A percentile compares a stretch with the other conserved stretches of the same genome.
Conservation (phyloP, 2,329 filamentous ascomycete genomes). For the Diaporthe longicolla region DNA sequence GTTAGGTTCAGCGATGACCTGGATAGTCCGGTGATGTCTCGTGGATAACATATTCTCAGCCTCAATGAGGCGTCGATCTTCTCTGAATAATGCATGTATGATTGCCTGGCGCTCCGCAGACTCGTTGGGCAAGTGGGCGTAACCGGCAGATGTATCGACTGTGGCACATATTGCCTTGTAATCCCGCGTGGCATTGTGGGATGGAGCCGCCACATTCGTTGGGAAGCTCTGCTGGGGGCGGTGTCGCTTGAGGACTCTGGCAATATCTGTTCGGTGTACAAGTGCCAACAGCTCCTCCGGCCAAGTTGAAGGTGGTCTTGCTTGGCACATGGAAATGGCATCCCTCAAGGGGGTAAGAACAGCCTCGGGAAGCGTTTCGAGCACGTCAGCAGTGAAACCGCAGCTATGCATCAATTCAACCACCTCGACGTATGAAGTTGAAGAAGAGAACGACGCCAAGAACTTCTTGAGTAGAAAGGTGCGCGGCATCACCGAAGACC, state of each 20-base stretch:
- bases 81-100: slow-evolving; percentile 88
- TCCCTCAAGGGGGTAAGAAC: slow-evolving; percentile 86
- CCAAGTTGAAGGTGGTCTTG: slow-evolving; percentile 85
- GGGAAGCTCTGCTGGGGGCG: slow-evolving; percentile 58
- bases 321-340: slow-evolving; percentile 86
- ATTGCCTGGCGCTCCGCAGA: slow-evolving; percentile 81
- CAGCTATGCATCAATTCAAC: slow-evolving; percentile 82
- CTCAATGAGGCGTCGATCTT: slow-evolving; percentile 91
- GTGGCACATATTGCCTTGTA: slow-evolving; percentile 73
- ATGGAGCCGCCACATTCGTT: slow-evolving; percentile 61
- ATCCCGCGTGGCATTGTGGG: slow-evolving; percentile 79
- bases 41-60: slow-evolving; percentile 89
- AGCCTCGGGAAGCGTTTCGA: slow-evolving; percentile 89
- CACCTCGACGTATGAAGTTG: slow-evolving; percentile 70
- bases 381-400: slow-evolving; percentile 74
- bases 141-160: slow-evolving; percentile 30
- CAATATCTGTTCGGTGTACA: slow-evolving; percentile 86
- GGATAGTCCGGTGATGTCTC: slow-evolving; percentile 82
- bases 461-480: slow-evolving; percentile 79
- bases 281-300: slow-evolving; percentile 78
- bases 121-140: slow-evolving; percentile 62
- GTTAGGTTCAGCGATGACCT: slow-evolving; percentile 79
- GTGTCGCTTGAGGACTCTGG: slow-evolving; percentile 70
- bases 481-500: slow-evolving; percentile 70
- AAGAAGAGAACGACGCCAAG: slow-evolving; percentile 69